These are phyloP conservation scores for Phytopythium boreale DNA, from an alignment of 352 stramenopile species.

Conservation along the genomic window DNA sequence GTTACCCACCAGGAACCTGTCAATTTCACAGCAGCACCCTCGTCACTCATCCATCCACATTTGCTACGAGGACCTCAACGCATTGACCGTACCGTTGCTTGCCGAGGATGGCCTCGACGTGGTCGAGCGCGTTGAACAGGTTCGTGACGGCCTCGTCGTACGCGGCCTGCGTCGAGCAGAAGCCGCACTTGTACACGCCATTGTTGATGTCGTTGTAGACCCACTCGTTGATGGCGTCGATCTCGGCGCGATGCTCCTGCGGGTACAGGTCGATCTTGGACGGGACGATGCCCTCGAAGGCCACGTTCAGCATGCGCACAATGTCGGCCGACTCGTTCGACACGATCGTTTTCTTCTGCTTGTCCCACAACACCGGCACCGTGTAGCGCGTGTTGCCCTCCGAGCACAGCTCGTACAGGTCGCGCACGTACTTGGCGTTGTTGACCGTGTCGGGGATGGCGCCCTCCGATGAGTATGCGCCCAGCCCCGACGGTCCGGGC, in stretches of 20 bases:
- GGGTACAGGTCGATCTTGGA: conserved; percentile 82
- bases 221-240: conserved; percentile 91
- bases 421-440: conserved; percentile 55
- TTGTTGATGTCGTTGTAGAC: conserved; percentile 93
- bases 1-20: conserved; percentile 55
- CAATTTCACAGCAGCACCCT: not conserved
- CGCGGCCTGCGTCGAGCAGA: conserved; percentile 82
- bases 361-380: conserved; percentile 92
- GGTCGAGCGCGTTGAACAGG: conserved; percentile 69
- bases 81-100: conserved; percentile 53
- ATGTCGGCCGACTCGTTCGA: conserved; percentile 95
- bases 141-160: conserved; percentile 83
- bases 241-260: conserved; percentile 62
- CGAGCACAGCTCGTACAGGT: conserved; percentile 82
- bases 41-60: too few species aligned
- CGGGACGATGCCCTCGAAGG: conserved; percentile 71
- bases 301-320: conserved; percentile 89
- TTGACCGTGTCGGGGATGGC: conserved; percentile 67
- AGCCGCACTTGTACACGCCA: conserved; percentile 91
- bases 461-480: conserved; percentile 66
- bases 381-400: conserved; percentile 80
- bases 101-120: conserved; percentile 62
- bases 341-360: conserved; percentile 88
- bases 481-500: conserved; percentile 54
- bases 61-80: too few species aligned